These are phyloP conservation scores for Claviceps maximensis DNA, from an alignment of 2,329 filamentous ascomycete species.

Conservation along the genomic window DNA sequence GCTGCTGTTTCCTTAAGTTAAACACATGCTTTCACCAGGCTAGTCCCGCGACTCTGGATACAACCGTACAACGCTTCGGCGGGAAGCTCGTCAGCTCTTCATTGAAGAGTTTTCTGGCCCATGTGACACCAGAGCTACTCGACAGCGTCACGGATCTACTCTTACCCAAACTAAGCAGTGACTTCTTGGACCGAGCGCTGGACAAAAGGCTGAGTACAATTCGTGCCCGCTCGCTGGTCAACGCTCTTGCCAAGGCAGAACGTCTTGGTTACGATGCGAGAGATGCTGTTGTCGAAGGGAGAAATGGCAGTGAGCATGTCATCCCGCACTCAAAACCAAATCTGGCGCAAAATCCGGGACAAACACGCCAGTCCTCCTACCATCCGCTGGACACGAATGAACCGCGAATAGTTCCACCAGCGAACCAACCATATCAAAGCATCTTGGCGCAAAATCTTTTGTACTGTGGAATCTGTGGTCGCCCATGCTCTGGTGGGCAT, in stretches of 20 bases:
- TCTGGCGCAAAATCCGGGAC: constrained; percentile 4
- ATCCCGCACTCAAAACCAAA: constrained; percentile 18
- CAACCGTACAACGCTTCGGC: constrained; percentile 33
- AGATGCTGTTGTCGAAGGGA: constrained; percentile 33
- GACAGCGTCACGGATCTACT: constrained; percentile 32
- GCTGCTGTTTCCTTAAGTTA: constrained; percentile 21
- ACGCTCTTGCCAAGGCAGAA: constrained; percentile 42
- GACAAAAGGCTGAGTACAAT: constrained; percentile 39
- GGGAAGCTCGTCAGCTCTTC: constrained; percentile 26
- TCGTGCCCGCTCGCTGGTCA: constrained; percentile 39
- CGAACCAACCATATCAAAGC: not conserved
- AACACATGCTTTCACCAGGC: constrained; percentile 37
- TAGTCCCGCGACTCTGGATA: constrained; percentile 21
- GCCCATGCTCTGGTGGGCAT: constrained; percentile 20
- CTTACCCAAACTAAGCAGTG: constrained; percentile 31
- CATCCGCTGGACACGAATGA: not conserved
- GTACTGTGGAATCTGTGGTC: constrained; percentile 19
- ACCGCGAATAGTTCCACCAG: not conserved
- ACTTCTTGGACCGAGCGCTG: constrained; percentile 40
- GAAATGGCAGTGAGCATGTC: constrained; percentile 20
- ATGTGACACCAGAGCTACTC: constrained; percentile 27
- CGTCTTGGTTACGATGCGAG: constrained; percentile 41
- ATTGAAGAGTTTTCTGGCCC: constrained; percentile 27
- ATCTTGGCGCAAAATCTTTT: constrained; percentile 4
- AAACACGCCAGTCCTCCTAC: not conserved